Evolutionary conservation across 176 grass and related monocot species (phyloP).

Genomic region (Musa acuminata): DNA sequence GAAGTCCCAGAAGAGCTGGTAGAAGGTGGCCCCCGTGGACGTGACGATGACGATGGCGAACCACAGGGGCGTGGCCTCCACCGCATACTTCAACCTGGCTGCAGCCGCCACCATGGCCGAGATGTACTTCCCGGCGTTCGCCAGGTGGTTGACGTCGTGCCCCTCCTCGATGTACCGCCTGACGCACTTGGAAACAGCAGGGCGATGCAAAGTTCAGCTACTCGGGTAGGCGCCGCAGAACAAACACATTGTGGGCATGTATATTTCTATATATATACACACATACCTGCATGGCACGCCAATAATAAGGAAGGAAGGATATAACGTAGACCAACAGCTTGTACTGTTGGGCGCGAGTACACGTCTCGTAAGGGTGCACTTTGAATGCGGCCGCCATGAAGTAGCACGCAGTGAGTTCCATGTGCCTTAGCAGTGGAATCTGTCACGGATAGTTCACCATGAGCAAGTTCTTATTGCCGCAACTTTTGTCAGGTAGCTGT

Average conservation of each 20-base stretch:
- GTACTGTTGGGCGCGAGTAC: slow-evolving; percentile 46
- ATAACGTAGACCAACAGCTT: slow-evolving; percentile 61
- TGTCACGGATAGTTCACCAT: slow-evolving; percentile 5
- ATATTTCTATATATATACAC: neutral
- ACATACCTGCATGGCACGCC: slow-evolving; percentile 93
- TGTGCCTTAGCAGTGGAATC: slow-evolving; percentile 75
- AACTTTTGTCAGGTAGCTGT: neutral
- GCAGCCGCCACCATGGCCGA: slow-evolving; percentile 37
- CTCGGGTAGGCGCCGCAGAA: too few species aligned
- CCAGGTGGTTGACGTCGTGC: slow-evolving; percentile 19
- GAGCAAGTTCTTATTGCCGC: neutral
- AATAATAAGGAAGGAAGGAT: slow-evolving; percentile 94
- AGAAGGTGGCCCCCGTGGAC: slow-evolving; percentile 23
- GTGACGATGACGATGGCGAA: slow-evolving; percentile 10
- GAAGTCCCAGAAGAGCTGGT: slow-evolving; percentile 49
- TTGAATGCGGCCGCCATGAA: slow-evolving; percentile 62
- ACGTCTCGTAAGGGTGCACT: slow-evolving; percentile 41
- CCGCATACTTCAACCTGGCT: slow-evolving; percentile 26
- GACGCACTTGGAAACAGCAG: slow-evolving; percentile 13
- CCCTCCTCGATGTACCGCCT: slow-evolving; percentile 40
- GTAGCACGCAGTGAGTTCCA: slow-evolving; percentile 76
- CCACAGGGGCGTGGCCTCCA: slow-evolving; percentile 6
- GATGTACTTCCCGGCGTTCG: slow-evolving; percentile 37
- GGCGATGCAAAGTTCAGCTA: too few species aligned
- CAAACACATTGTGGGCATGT: too few species aligned